A percentile compares a stretch with the other conserved stretches of the same genome.
Conservation (phyloP, 495 filamentous ascomycete species). For the Lasiosphaeria hispida region DNA sequence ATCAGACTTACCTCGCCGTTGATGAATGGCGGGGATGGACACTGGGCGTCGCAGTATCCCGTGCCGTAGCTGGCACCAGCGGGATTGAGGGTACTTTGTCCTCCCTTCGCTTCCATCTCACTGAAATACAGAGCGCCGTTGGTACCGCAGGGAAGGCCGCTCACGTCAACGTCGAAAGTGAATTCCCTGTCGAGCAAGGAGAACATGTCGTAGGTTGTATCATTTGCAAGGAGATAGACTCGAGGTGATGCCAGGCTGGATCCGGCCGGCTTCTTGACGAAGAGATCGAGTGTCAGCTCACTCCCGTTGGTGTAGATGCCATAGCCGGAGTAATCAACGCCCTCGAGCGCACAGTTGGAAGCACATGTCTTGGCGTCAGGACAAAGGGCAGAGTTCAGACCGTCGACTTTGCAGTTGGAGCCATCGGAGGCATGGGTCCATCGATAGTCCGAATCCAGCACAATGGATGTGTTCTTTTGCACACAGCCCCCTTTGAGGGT, state of each 20-base stretch:
- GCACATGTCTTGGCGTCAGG: constrained; percentile 43
- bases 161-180: constrained; percentile 66
- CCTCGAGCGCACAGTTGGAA: constrained; percentile 49
- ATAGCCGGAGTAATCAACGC: constrained; percentile 41
- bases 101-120: constrained; percentile 64
- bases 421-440: constrained; percentile 4
- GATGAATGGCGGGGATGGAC: constrained; percentile 64
- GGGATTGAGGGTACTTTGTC: constrained; percentile 55
- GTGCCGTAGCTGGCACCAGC: constrained; percentile 72
- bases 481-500: constrained; percentile 51
- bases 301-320: constrained; percentile 44
- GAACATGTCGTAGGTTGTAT: constrained; percentile 56
- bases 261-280: constrained; percentile 41
- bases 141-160: constrained; percentile 63
- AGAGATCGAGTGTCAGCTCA: constrained; percentile 52
- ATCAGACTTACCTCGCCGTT: constrained; percentile 51
- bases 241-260: constrained; percentile 55
- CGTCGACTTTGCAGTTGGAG: constrained; percentile 9
- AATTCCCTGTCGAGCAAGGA: constrained; percentile 61
- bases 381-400: constrained; percentile 52
- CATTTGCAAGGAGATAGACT: constrained; percentile 57
- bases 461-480: constrained; percentile 48
- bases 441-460: constrained; percentile 49
- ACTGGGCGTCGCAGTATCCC: constrained; percentile 76
- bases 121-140: constrained; percentile 72